Conservation (phyloP, 768 basidiomycete species). For the Mycena olivaceomarginata region DNA sequence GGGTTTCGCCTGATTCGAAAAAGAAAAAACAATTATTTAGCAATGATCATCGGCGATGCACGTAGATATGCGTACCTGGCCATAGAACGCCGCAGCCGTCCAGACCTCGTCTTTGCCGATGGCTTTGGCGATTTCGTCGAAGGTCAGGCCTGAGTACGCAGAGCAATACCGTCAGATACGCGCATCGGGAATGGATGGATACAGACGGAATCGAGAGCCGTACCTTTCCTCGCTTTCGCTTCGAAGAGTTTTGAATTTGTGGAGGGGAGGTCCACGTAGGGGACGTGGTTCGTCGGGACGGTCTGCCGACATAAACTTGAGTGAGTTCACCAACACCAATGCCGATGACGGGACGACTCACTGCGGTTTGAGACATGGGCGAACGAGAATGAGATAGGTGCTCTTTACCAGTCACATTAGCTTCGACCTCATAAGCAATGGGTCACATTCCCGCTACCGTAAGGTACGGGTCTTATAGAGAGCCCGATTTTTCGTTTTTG, state of each 20-base stretch:
- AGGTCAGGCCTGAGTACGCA: slow-evolving; percentile 72
- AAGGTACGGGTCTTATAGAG: no score
- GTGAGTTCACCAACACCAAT: neutral
- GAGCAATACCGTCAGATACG: neutral
- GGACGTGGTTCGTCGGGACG: slow-evolving; percentile 63
- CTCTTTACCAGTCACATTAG: neutral
- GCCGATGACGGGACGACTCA: slow-evolving; percentile 49
- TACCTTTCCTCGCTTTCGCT: slow-evolving; percentile 82
- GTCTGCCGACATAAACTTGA: slow-evolving; percentile 50
- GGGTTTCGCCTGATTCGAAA: slow-evolving; percentile 76
- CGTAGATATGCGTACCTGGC: slow-evolving; percentile 70
- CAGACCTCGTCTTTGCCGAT: slow-evolving; percentile 88
- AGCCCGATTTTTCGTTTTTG: no score
- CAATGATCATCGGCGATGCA: no score
- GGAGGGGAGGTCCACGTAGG: slow-evolving; percentile 72
- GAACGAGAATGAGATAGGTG: neutral
- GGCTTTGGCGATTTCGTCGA: slow-evolving; percentile 79
- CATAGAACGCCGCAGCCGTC: slow-evolving; percentile 90
- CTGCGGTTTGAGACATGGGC: slow-evolving; percentile 61
- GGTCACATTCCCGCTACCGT: no score
- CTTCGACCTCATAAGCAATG: neutral
- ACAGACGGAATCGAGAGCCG: neutral
- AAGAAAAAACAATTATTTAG: no score
- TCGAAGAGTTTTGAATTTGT: slow-evolving; percentile 72
- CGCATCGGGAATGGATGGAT: neutral